Base-by-base conservation (phyloP, 2,329 filamentous ascomycete genomes). In the Cladobotryum protrusum region DNA sequence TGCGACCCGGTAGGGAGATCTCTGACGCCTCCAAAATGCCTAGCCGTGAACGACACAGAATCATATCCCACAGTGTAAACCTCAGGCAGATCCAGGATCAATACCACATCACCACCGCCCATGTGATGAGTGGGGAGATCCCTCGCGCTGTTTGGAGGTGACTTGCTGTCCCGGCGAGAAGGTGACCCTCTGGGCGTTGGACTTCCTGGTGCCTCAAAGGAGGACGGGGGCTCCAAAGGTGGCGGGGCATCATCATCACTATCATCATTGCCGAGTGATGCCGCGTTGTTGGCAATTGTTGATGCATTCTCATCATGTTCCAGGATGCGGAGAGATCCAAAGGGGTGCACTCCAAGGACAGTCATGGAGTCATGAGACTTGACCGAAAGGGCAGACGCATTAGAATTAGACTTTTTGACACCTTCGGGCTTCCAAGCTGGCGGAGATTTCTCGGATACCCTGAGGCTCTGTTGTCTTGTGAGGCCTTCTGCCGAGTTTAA, bases 1-100 rank as follows among this genome's bases (percentile, higher is more conserved):
- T 85, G 82, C 13, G 75, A 62, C 0, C 82, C 82, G 0, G 68
- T 59, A 0, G 79, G 78, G 20, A 85, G 67, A 48, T 79, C 70
- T 18, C 72, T 73, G 50, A 85, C 69, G 17, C 81, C 81, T 7
- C 67, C 65, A 56, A 83, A 78, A 18, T 71, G 63, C 37, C 64
- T 67, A 5, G 70, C 70, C 14, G 70, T 74, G 54, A 79, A 72
- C 2, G 74, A 73, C 42, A 75, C 61, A 2, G 72, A 67, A 57
- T 82, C 79, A 56, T 75, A 78, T 41, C 78, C 78, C 15, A 84
- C 64, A 2, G 72, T 76, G 50, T 77, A 76, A 35, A 69, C 63
- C 1, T 70, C 62, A 1, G 78, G 78, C 11, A 83, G 63, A 48
- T 74, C 73, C 33, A 79, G 63, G 24, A 82, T 61, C 11, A 82